Evolutionary conservation across 225 moss, liverwort and hornwort species (phyloP).

Genomic region (Pseudisothecium myosuroides): DNA sequence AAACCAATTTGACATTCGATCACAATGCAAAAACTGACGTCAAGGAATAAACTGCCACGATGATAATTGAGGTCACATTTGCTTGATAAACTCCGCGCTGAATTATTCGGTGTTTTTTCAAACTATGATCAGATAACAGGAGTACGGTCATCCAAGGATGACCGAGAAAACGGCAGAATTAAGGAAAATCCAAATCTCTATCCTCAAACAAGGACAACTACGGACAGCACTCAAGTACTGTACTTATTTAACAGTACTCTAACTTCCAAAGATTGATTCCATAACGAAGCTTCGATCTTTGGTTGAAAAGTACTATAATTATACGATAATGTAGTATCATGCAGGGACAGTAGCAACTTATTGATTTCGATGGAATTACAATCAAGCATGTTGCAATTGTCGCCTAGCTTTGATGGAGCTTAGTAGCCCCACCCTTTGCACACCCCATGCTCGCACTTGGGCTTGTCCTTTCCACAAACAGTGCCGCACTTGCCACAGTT

Average conservation of each 20-base stretch:
- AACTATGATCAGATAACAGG: not conserved
- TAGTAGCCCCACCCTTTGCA: not conserved
- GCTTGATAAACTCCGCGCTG: not conserved
- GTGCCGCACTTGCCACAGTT: not conserved
- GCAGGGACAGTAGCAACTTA: not conserved
- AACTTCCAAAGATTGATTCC: not conserved
- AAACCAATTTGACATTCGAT: not conserved
- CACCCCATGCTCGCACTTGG: not conserved
- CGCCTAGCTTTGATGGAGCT: not conserved
- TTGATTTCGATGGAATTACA: not conserved
- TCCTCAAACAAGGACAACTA: not conserved
- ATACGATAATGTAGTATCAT: not conserved
- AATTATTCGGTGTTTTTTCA: not conserved
- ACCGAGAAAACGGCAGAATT: not conserved
- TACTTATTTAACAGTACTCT: too few relatives aligned
- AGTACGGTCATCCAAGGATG: not conserved
- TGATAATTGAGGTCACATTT: not conserved
- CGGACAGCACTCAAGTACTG: too few relatives aligned
- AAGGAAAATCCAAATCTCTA: not conserved
- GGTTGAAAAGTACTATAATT: not conserved
- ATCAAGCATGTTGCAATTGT: not conserved
- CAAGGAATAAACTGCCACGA: not conserved
- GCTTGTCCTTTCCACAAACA: not conserved
- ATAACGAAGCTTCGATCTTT: not conserved
- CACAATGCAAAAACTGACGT: not conserved